Evolutionary conservation across 805 yeast species (phyloP), one percentile per base, ranked within the genome.

Genomic region (Metschnikowia borealis): DNA sequence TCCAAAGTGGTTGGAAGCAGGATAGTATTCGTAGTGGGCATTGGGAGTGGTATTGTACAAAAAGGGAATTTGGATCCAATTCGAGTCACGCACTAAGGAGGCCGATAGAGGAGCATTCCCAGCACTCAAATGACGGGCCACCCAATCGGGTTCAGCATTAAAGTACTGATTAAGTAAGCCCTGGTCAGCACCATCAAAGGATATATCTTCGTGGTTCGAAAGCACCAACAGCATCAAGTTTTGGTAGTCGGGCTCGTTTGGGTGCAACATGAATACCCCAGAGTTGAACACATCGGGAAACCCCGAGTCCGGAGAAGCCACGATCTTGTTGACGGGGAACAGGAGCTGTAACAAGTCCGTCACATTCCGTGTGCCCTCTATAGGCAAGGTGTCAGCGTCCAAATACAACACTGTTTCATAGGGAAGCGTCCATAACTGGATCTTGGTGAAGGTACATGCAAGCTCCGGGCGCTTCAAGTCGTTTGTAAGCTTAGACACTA

Each of bases 181-280:
- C 66, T 90, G 97, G 67, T 90, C 97, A 2, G 96, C 92, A 38
- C 96, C 96, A 67, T 90, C 97, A 58, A 89, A 87, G 3, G 76
- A 66, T 1, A 64, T 57, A 33, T 59, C 57, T 3, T 29, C 53
- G 33, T 55, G 39, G 15, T 50, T 40, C 8, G 56, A 48, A 1
- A 60, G 52, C 11, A 62, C 65, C 40, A 70, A 56, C 4, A 52
- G 52, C 38, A 57, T 58, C 44, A 89, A 71, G 36, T 47, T 49
- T 11, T 13, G 23, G 44, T 51, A 53, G 52, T 58, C 61, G 11
- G 35, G 8, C n/a, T 26, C 36, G 47, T 51, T 43, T 5, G 61
- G 61, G 11, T 44, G 48, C 53, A 58, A 53, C 26, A 46, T 55
- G 29, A 58, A 56, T 17, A 58, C 60, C 2, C 61, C 61, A 4